phyloP scores from a whole-genome alignment of 2,329 filamentous ascomycete genomes.

The Beauveria varroae region DNA sequence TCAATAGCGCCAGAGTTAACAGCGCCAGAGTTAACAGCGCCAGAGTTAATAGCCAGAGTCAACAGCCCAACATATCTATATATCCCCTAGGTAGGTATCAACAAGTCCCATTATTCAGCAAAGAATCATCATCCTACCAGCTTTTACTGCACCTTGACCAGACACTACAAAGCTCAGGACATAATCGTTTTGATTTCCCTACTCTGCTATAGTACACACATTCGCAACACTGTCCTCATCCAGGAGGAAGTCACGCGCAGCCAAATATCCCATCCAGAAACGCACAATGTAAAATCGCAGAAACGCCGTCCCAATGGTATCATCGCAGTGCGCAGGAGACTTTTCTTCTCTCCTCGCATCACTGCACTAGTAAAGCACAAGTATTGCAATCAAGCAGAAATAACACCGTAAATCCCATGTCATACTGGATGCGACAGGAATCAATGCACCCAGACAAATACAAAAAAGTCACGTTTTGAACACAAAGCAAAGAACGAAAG shows the following conservation, averaged over 20 bases:
- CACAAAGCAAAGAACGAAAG: slow-evolving; percentile 13
- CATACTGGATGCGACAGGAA: not conserved
- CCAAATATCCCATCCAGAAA: not conserved
- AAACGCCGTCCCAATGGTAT: slow-evolving; percentile 10
- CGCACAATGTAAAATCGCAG: not conserved
- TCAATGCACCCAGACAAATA: not conserved
- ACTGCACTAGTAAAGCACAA: not conserved
- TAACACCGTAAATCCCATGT: not conserved
- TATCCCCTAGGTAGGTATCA: too few relatives aligned
- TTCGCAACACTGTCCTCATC: not conserved
- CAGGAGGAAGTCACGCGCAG: not conserved
- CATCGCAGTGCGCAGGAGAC: not conserved
- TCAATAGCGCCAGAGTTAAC: too few relatives aligned
- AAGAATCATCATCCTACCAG: too few relatives aligned
- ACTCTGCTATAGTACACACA: not conserved
- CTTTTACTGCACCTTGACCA: too few relatives aligned
- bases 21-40: too few relatives aligned
- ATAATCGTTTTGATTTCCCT: not conserved
- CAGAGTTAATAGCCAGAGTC: too few relatives aligned
- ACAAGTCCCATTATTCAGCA: too few relatives aligned
- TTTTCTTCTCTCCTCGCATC: not conserved
- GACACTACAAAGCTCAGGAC: not conserved
- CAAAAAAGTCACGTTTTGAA: slow-evolving; percentile 11
- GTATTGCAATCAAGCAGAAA: not conserved
- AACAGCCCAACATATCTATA: too few relatives aligned